phyloP scores from a whole-genome alignment of 345 rosid genomes.

The Turritis glabra region DNA sequence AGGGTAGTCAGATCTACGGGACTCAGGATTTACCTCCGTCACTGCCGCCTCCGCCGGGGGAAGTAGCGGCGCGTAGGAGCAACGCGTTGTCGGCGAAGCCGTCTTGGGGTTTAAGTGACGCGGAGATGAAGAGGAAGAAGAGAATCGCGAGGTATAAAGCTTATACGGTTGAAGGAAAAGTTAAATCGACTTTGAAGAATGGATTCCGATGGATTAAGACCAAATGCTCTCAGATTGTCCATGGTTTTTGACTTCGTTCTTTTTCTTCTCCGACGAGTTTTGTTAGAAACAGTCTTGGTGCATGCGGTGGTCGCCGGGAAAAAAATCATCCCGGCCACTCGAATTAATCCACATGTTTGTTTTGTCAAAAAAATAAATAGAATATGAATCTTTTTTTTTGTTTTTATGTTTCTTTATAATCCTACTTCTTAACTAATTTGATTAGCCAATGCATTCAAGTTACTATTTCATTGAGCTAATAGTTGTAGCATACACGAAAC shows the following conservation, averaged over 20 bases:
- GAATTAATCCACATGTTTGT: no score
- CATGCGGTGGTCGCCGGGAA: background rate
- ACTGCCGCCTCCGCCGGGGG: constrained; percentile 15
- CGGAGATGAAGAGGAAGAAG: constrained; percentile 62
- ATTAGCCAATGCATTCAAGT: no score
- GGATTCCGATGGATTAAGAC: constrained; percentile 66
- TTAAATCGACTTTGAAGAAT: constrained; percentile 49
- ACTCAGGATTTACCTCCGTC: constrained; percentile 30
- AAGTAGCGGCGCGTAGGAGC: constrained; percentile 29
- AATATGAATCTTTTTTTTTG: no score
- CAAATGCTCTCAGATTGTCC: constrained; percentile 56
- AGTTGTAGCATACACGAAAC: no score
- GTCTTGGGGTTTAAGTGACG: constrained; percentile 52
- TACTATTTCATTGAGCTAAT: no score
- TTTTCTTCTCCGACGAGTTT: no score
- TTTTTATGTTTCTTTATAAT: no score
- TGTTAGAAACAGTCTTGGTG: background rate
- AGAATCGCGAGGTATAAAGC: constrained; percentile 66
- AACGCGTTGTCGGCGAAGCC: constrained; percentile 10
- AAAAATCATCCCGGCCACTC: no score
- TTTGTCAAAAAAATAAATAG: no score
- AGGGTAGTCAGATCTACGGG: constrained; percentile 45
- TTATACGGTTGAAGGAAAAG: constrained; percentile 58
- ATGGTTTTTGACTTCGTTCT: constrained; percentile 33
- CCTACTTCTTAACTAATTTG: no score